Evolutionary conservation across 768 basidiomycete species (phyloP), one percentile per base, ranked within the genome.

Genomic region (Termitomyces sp.): DNA sequence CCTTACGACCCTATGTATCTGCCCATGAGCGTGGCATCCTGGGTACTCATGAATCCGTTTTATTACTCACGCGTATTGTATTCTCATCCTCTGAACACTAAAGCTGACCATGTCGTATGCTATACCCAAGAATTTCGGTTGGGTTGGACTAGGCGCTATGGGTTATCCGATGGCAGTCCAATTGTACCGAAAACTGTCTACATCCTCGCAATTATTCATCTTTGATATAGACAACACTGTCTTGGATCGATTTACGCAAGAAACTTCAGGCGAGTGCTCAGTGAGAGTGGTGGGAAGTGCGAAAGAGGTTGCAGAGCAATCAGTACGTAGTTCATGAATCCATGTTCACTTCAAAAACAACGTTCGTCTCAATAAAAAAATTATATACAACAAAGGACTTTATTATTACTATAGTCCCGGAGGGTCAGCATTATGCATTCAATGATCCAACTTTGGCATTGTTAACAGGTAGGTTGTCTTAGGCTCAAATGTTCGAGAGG

Each of bases 111-210:
- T 65, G 65, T 43, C 53, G 43, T 31, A 42, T 43, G 6, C 48
- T n/a, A 16, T 64, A 16, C 68, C 69, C 1, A 29, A 52, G 47
- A 48, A 49, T 23, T 68, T 68, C 50, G 75, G 74, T 56, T 76
- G 72, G 73, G 65, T 77, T 48, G 74, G 75, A 16, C 63, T 75
- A 5, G 75, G 75, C 11, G 74, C 74, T 1, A 76, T 77, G 75
- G 74, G 74, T 3, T 74, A 70, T 58, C 76, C 75, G 0, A 76
- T 77, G 76, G 74, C 73, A 6, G 57, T 60, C 25, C 71, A 71
- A 40, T 57, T 77, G 9, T 66, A 68, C 12, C 63, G 62, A 43
- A 71, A 70, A 43, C 51, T 71, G 10, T 66, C 69, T 7, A 22
- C 20, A 3, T 58, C 65, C n/a, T 62, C 59, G 16, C 45, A 56